Base-by-base conservation (phyloP, 2,329 filamentous ascomycete genomes). In the Hirsutella rhossiliensis region DNA sequence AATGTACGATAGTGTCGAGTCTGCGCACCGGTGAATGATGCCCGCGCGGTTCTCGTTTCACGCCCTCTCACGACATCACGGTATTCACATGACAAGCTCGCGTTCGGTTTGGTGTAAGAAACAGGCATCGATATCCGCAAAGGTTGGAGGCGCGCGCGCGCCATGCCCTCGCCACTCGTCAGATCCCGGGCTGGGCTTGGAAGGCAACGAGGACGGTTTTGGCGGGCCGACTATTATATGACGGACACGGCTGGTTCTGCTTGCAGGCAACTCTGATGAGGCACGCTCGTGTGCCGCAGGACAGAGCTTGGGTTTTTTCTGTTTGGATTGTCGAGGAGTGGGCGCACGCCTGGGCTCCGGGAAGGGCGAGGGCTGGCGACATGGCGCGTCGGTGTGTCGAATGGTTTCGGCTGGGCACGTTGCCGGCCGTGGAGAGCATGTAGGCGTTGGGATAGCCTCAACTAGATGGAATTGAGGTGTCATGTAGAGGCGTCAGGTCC, bases 1-100 rank as follows among this genome's bases (percentile, higher is more conserved):
- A 15, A 46, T 52, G 52, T 55, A 53, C 49, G 46, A 55, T 52
- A 53, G 45, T 47, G 36, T 37, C 34, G 34, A 37, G 34, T 37
- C 18, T 37, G 29, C 43, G 42, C 42, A 40, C 45, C 45, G 45
- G 46, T 44, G 44, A 42, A 43, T 30, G 43, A 45, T 46, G 47
- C 45, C 47, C 45, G 43, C 45, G 46, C 41, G 46, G 47, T 44
- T 44, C 45, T 48, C 50, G 42, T 52, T 50, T 52, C 41, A 48
- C 44, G 43, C 45, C 41, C 34, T 18, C 43, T 51, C 47, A 51
- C 47, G 49, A 51, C 49, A 45, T 51, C 40, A 49, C 49, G 49
- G 47, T 49, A 43, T 51, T 44, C 45, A 43, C 45, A 45, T 44
- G 47, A 49, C 45, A 42, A 30, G 42, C 37, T 37, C 28, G 23